These are phyloP conservation scores for Copromyces sp. DNA, from an alignment of 495 filamentous ascomycete genomes.

Conservation along the genomic window DNA sequence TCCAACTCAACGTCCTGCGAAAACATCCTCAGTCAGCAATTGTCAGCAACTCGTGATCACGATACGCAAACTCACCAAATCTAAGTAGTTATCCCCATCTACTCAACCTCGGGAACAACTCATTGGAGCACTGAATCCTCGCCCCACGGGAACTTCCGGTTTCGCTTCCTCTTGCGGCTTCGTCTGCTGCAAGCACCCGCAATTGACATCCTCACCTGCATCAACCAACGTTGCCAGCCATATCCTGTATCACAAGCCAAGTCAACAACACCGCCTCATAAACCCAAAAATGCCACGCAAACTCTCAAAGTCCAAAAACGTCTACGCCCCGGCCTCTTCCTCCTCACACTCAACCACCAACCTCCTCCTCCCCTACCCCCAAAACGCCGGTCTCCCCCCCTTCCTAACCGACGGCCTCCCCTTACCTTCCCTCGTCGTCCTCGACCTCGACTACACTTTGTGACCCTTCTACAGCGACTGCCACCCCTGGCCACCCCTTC, in stretches of 20 bases:
- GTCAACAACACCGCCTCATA: not conserved
- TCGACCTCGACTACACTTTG: constrained; percentile 94
- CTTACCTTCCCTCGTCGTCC: constrained; percentile 76
- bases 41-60: not conserved
- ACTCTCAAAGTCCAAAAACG: constrained; percentile 3
- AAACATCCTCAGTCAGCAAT: not conserved
- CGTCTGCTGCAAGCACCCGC: no score
- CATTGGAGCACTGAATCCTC: not conserved
- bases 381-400: constrained; percentile 16
- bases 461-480: constrained; percentile 99
- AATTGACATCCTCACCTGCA: not conserved
- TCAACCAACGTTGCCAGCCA: no score
- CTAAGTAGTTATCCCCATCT: not conserved
- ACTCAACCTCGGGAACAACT: not conserved
- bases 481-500: constrained; percentile 74
- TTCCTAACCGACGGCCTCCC: constrained; percentile 63
- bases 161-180: no score
- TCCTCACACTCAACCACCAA: not conserved
- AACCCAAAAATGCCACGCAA: constrained; percentile 1
- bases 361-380: constrained; percentile 42
- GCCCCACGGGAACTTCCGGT: no score
- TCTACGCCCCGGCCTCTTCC: not conserved
- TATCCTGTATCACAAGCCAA: no score
- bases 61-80: not conserved
- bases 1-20: not conserved